Base-by-base conservation (phyloP, 2,329 filamentous ascomycete species). In the Fonsecaea multimorphosa region DNA sequence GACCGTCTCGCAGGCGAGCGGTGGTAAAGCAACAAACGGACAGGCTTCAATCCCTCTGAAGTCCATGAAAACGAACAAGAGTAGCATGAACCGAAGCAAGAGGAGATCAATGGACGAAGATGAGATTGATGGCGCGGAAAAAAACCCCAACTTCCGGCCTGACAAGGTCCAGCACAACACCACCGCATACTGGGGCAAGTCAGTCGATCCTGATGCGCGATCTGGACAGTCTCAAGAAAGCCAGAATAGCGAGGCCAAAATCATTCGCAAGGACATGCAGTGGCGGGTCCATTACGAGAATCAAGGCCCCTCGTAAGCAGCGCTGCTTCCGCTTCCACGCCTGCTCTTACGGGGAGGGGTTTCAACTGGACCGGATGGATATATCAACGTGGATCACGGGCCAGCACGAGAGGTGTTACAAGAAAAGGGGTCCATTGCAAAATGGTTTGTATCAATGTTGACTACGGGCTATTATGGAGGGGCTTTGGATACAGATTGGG, bases 141-240 rank as follows among this genome's bases (percentile, higher is more conserved):
- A 63, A 38, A 32, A 32, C 12, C 24, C 49, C 29, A 55, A 31
- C 34, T 55, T 56, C 34, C 46, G 52, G 16, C 46, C 46, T 29
- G 38, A 38, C 27, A 31, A 46, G n/a, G 22, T 34, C 16, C 31
- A 32, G 31, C 27, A 54, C 59, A 62, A 62, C 59, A 56, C 52
- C 1, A 36, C 49, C 19, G 59, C 49, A 38, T 56, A 55, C 32
- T 22, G 58, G 19, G 22, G 36, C 12, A 24, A 22, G 27, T 36
- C 24, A 8, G 51, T 32, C 19, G 63, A 65, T 7, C 34, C 63
- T 36, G 58, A 63, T 36, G 59, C 59, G 19, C 32, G 49, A 49
- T 65, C 63, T 12, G 64, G 59, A 49, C 44, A 49, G 44, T 62
- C 58, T 29, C 58, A 65, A 34, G 58, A 61, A 32, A 65, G 63